Evolutionary conservation across 73 alveolate species (phyloP).

Genomic region (Blepharisma japonicum): DNA sequence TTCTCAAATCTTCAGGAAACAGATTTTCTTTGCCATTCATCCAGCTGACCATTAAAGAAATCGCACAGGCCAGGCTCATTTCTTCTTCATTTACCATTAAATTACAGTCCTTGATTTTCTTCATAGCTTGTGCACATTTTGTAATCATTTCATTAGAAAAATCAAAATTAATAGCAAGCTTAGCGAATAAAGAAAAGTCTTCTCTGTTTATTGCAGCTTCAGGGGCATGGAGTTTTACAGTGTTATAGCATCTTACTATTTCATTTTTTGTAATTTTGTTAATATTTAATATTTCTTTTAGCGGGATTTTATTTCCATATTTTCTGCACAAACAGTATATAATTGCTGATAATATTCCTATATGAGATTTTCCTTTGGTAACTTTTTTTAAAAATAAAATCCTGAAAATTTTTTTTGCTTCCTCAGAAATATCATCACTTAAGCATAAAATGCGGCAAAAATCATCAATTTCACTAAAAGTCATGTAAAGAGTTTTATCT

Average conservation of each 20-base stretch:
- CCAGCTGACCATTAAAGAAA: neutral
- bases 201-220: neutral
- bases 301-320: neutral
- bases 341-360: neutral
- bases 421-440: neutral
- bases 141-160: neutral
- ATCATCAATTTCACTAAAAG: conserved; percentile 6
- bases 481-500: neutral
- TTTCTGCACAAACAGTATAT: neutral
- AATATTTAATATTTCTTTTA: neutral
- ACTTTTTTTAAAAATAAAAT: neutral
- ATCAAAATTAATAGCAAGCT: conserved; percentile 1
- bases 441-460: neutral
- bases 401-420: conserved; percentile 1
- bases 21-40: neutral
- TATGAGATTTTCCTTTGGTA: conserved; percentile 23
- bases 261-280: neutral
- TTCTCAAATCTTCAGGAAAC: neutral
- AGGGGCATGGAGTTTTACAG: neutral
- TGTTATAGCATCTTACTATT: neutral
- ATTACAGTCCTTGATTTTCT: neutral
- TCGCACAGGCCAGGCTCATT: neutral
- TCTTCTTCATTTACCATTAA: neutral
- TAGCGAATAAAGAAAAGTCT: neutral
- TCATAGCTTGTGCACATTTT: neutral